Conservation (phyloP, 192 early-diverging fungal species). For the Coemansia sp. region DNA sequence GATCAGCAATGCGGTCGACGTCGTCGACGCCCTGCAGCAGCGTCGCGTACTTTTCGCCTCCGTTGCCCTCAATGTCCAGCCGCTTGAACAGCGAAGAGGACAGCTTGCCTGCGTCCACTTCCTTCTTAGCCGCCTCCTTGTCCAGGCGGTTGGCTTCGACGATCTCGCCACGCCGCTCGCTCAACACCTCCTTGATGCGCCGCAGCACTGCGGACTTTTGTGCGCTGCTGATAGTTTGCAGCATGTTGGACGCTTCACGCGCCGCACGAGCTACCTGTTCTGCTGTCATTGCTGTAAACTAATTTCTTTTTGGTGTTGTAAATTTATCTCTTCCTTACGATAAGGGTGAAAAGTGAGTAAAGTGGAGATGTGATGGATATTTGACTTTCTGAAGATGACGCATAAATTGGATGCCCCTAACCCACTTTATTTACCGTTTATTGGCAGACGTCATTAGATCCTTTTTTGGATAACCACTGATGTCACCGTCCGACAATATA, state of each 20-base stretch:
- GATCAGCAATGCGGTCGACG: constrained; percentile 81
- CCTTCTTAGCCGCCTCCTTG: constrained; percentile 62
- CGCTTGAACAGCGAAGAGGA: constrained; percentile 80
- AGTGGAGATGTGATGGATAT: too few species aligned
- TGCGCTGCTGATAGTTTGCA: constrained; percentile 64
- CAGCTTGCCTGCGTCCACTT: constrained; percentile 71
- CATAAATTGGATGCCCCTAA: too few species aligned
- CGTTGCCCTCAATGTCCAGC: constrained; percentile 71
- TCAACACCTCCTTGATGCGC: constrained; percentile 67
- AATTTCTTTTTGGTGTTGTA: too few species aligned
- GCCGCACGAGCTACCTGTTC: constrained; percentile 53
- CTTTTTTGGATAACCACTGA: too few species aligned
- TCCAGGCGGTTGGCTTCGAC: constrained; percentile 77
- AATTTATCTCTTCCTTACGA: too few species aligned
- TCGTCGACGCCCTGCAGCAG: constrained; percentile 89
- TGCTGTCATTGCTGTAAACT: constrained; percentile 10
- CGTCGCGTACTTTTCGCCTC: constrained; percentile 80
- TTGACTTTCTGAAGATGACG: too few species aligned
- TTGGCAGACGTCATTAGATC: too few species aligned
- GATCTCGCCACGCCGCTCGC: constrained; percentile 63
- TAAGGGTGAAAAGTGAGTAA: too few species aligned
- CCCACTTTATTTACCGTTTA: too few species aligned
- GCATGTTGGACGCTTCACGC: constrained; percentile 68
- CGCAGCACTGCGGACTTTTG: constrained; percentile 78
- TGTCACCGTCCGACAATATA: too few species aligned